A percentile compares a stretch with the other conserved stretches of the same genome.
These are phyloP conservation scores for Oryza brachyantha DNA, from an alignment of 176 grass and related monocot genomes.

Conservation along the genomic window DNA sequence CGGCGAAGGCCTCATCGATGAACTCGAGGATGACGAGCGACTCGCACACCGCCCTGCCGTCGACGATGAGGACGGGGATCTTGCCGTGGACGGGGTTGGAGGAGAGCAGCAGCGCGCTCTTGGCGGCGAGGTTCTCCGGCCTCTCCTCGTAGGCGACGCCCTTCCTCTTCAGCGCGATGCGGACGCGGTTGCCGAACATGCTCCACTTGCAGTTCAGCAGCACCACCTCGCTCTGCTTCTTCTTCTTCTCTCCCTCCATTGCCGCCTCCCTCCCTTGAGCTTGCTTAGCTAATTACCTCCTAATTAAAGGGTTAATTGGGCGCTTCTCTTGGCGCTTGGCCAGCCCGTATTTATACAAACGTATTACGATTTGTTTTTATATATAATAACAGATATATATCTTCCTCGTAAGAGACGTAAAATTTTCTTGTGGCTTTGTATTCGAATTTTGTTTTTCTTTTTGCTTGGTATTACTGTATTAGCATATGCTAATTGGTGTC, in stretches of 20 bases:
- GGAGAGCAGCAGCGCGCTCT: conserved; percentile 63
- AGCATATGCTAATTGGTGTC: not conserved
- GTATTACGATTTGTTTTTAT: too few relatives aligned
- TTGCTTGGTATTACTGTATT: not conserved
- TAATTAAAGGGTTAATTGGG: not conserved
- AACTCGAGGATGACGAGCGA: conserved; percentile 60
- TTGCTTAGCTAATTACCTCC: not conserved
- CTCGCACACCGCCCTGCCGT: conserved; percentile 52
- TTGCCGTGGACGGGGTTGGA: conserved; percentile 65
- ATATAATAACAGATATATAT: not conserved
- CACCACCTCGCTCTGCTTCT: not conserved
- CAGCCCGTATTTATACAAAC: not conserved
- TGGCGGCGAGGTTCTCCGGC: conserved; percentile 43
- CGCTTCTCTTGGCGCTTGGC: not conserved
- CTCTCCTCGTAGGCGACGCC: conserved; percentile 67
- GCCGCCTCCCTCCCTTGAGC: conserved; percentile 24
- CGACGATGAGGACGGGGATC: conserved; percentile 63
- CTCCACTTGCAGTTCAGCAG: conserved; percentile 67
- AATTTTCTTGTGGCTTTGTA: not conserved
- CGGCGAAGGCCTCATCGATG: conserved; percentile 53
- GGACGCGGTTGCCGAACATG: conserved; percentile 52
- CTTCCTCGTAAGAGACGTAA: not conserved
- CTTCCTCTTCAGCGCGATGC: conserved; percentile 60
- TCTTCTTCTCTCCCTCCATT: conserved; percentile 20
- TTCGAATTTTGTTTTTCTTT: not conserved